Evolutionary conservation across 306 rosid genomes (phyloP).

Genomic region (Rubus parviflorus): DNA sequence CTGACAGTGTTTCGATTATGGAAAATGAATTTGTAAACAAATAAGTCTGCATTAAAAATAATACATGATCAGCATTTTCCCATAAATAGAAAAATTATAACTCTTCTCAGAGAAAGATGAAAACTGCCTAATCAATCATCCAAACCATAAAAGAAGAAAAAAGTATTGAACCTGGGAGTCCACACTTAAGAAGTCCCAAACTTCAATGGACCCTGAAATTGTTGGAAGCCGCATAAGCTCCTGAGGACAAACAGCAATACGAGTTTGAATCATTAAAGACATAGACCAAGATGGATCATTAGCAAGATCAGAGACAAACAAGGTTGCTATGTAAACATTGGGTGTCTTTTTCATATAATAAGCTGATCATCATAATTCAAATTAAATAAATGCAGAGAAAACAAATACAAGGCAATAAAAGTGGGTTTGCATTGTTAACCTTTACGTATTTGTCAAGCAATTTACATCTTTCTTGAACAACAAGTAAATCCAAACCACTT

Average conservation of each 20-base stretch:
- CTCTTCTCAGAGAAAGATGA: background rate
- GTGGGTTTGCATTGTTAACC: constrained; percentile 43
- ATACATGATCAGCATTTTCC: constrained; percentile 11
- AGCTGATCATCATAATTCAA: constrained; percentile 14
- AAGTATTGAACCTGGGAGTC: constrained; percentile 83
- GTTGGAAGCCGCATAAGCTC: constrained; percentile 88
- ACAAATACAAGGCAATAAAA: background rate
- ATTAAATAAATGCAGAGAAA: background rate
- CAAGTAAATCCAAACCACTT: constrained; percentile 80
- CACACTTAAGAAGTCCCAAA: constrained; percentile 98
- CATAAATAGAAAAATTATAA: constrained; percentile 1
- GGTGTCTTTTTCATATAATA: background rate
- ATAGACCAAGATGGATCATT: background rate
- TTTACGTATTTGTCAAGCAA: constrained; percentile 80
- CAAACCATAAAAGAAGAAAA: constrained; percentile 23
- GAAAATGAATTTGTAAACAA: constrained; percentile 87
- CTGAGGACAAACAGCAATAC: constrained; percentile 48
- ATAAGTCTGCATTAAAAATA: constrained; percentile 72
- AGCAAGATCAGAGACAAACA: constrained; percentile 24
- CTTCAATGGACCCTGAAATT: constrained; percentile 96
- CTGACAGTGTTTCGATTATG: constrained; percentile 86
- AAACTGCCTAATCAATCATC: background rate
- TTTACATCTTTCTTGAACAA: constrained; percentile 86
- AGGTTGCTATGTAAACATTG: constrained; percentile 1
- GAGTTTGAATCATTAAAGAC: constrained; percentile 28